Evolutionary conservation across 805 yeast genomes (phyloP), one percentile per base, ranked within the genome.

Genomic region (Candida sanyiensis): DNA sequence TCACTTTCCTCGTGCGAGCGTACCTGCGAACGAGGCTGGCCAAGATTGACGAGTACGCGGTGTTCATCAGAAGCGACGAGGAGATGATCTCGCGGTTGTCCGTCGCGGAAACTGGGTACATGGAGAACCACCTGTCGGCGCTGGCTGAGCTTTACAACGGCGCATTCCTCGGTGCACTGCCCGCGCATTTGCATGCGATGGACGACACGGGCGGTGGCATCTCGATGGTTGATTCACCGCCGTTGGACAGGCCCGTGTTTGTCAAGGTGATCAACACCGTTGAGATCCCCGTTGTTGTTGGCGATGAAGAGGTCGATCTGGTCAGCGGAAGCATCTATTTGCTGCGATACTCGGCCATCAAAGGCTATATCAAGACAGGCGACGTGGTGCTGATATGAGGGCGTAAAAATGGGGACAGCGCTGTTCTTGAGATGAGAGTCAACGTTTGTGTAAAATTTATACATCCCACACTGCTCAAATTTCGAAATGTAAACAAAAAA

Each of bases 141-240:
- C 57, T 84, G 39, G 65, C 77, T 12, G 74, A 75, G 38, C 71
- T 86, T 12, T 84, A 86, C 63, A 76, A 79, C 52, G 64, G 69
- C 20, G 73, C 83, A 39, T 84, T 87, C 48, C 63, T 90, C 40
- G 66, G 68, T 42, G 70, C 73, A 39, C 62, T 89, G 48, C 96
- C 97, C 0, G 72, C 67, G 15, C 69, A 71, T 28, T 61, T 87
- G 35, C 87, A 82, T 34, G 75, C 79, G 5, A 64, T 93, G 42
- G 94, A 88, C 51, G 96, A 87, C 47, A 73, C 73, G 2, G 70
- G 77, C 10, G 85, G 81, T 19, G 75, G 73, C 11, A 57, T 80
- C 11, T 67, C 75, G 7, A 89, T 93, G 97, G 67, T 90, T 3
- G 83, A 77, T 12, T 71, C 70, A 44, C 97, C 97, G 0, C 84